phyloP scores from a whole-genome alignment of 768 basidiomycete genomes.

The Russula sp. region DNA sequence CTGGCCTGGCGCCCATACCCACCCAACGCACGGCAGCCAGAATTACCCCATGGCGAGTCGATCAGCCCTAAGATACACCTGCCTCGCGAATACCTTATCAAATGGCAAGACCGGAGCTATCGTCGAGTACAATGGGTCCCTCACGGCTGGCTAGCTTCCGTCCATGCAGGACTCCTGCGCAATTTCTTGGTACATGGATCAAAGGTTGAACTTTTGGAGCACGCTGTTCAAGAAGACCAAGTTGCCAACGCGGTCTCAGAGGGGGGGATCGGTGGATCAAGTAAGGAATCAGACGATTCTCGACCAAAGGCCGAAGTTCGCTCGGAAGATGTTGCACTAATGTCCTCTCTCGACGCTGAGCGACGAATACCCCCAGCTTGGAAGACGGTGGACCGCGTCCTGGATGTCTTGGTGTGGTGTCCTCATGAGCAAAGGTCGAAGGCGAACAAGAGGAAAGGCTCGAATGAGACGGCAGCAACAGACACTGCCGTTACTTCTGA shows the following conservation, averaged over 20 bases:
- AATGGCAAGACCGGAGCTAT: constrained; percentile 79
- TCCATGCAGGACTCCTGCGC: constrained; percentile 58
- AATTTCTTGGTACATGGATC: constrained; percentile 68
- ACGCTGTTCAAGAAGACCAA: constrained; percentile 33
- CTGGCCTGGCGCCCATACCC: constrained; percentile 89
- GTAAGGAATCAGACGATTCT: constrained; percentile 22
- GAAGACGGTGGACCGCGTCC: constrained; percentile 87
- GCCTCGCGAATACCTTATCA: constrained; percentile 90
- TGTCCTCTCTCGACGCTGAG: constrained; percentile 62
- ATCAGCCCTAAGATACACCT: constrained; percentile 51
- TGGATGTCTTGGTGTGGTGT: constrained; percentile 69
- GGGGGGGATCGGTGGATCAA: constrained; percentile 31
- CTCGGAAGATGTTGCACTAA: constrained; percentile 23
- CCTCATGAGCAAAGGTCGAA: constrained; percentile 28
- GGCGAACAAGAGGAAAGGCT: constrained; percentile 23
- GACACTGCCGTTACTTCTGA: constrained; percentile 28
- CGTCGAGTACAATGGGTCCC: constrained; percentile 82
- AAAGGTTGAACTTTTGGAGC: constrained; percentile 55
- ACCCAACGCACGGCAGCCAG: constrained; percentile 49
- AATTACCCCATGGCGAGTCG: constrained; percentile 31
- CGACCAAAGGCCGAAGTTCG: constrained; percentile 9
- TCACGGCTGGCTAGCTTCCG: constrained; percentile 80
- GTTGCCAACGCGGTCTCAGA: constrained; percentile 29
- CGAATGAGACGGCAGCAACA: constrained; percentile 26
- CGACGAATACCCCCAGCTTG: constrained; percentile 67